These are phyloP conservation scores for Hysterangium stoloniferum DNA, from an alignment of 768 basidiomycete genomes.

Conservation along the genomic window DNA sequence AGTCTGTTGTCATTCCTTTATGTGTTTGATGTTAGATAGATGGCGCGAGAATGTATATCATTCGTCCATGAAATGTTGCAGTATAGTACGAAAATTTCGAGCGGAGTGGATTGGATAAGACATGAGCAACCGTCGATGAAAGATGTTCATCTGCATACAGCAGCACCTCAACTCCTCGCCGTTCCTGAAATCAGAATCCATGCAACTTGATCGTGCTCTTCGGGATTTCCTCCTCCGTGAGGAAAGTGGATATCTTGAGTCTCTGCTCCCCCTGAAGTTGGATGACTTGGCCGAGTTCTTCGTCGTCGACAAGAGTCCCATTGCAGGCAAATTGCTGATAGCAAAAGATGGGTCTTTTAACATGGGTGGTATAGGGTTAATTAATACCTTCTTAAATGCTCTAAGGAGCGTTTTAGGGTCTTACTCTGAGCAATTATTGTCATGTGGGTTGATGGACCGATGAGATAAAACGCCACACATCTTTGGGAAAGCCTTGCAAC, in stretches of 20 bases:
- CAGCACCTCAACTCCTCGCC: constrained; percentile 6
- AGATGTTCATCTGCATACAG: neutral
- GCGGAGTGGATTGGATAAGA: neutral
- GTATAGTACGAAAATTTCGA: neutral
- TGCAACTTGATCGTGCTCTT: constrained; percentile 78
- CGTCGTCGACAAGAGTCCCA: constrained; percentile 92
- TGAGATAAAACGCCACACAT: constrained; percentile 36
- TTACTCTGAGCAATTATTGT: constrained; percentile 56
- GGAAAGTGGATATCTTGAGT: constrained; percentile 81
- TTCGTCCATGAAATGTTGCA: constrained; percentile 3
- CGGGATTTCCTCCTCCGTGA: constrained; percentile 73
- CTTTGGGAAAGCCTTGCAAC: constrained; percentile 88
- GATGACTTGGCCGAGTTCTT: constrained; percentile 93
- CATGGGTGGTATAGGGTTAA: neutral
- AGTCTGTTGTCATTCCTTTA: neutral
- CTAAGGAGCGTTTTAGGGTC: constrained; percentile 97
- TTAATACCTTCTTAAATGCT: constrained; percentile 90
- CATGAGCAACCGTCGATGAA: neutral
- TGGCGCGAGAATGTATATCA: neutral
- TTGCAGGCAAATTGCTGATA: constrained; percentile 94
- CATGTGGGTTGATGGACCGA: neutral
- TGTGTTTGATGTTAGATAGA: neutral
- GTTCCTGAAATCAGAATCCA: constrained; percentile 54
- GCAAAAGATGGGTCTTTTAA: constrained; percentile 12
- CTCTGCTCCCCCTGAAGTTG: constrained; percentile 99